Evolutionary conservation across 306 rosid species (phyloP).

Genomic region (Oxytropis ochrocephala): DNA sequence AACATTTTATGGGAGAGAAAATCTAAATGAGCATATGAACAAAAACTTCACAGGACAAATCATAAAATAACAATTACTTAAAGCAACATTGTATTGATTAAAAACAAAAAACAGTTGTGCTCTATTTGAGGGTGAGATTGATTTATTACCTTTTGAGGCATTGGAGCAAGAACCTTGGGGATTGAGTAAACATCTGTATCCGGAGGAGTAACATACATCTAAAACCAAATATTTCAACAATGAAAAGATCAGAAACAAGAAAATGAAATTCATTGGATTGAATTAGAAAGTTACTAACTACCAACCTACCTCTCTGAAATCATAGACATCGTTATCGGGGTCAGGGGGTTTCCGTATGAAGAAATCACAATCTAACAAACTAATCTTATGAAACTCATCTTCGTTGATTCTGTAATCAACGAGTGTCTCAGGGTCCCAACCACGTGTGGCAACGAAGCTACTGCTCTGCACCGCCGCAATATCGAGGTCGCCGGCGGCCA

Average conservation of each 20-base stretch:
- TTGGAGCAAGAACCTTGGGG: slow-evolving; percentile 87
- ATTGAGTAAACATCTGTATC: slow-evolving; percentile 88
- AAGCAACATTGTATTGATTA: not conserved
- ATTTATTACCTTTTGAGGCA: slow-evolving; percentile 73
- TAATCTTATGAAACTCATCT: slow-evolving; percentile 84
- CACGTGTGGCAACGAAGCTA: slow-evolving; percentile 65
- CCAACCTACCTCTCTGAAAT: slow-evolving; percentile 75
- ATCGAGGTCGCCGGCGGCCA: slow-evolving; percentile 37
- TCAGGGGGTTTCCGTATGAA: slow-evolving; percentile 84
- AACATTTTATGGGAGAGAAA: not conserved
- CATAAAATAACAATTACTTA: not conserved
- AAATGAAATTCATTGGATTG: not conserved
- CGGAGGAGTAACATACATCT: slow-evolving; percentile 99
- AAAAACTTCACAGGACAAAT: not conserved
- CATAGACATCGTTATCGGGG: slow-evolving; percentile 78
- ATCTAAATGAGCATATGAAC: not conserved
- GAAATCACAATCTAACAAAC: slow-evolving; percentile 77
- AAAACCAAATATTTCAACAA: not conserved
- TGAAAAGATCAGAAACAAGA: not conserved
- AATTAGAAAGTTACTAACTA: not conserved
- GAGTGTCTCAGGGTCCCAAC: slow-evolving; percentile 74
- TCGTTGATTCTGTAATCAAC: slow-evolving; percentile 86
- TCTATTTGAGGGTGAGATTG: not conserved
- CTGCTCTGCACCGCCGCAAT: slow-evolving; percentile 54
- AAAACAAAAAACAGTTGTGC: too few species aligned